phyloP scores from a whole-genome alignment of 2,329 filamentous ascomycete genomes.

The Cladophialophora exuberans region DNA sequence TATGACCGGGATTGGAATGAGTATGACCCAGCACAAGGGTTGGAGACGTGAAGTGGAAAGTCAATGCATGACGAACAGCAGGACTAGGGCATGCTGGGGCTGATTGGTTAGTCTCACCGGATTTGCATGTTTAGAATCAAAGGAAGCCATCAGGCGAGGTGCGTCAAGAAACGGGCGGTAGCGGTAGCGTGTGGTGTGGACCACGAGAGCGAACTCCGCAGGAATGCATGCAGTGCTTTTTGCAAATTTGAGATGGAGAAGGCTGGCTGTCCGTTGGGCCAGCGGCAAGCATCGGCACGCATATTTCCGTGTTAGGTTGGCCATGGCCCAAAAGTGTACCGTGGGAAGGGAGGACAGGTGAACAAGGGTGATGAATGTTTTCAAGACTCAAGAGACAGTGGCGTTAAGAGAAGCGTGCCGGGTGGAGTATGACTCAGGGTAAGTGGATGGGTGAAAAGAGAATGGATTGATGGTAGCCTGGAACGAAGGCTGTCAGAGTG shows the following conservation, averaged over 20 bases:
- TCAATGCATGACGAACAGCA: slow-evolving; percentile 18
- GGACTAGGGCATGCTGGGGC: slow-evolving; percentile 9
- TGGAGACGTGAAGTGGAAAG: slow-evolving; percentile 6
- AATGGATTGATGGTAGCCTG: slow-evolving; percentile 11
- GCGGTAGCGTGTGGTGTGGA: slow-evolving; percentile 20
- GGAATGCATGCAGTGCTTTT: too few relatives aligned
- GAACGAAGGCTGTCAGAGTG: slow-evolving; percentile 10
- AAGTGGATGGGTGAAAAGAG: slow-evolving; percentile 3
- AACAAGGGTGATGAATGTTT: background rate
- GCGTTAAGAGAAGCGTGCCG: background rate
- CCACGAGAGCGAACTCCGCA: slow-evolving; percentile 7
- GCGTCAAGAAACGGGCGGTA: slow-evolving; percentile 22
- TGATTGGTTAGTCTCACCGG: slow-evolving; percentile 11
- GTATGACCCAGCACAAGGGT: slow-evolving; percentile 11
- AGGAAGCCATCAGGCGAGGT: slow-evolving; percentile 27
- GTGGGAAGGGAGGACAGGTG: background rate
- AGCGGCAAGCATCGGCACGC: slow-evolving; percentile 4
- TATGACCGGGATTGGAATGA: slow-evolving; percentile 1
- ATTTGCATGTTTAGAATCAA: slow-evolving; percentile 13
- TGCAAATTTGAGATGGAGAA: background rate
- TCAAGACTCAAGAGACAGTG: background rate
- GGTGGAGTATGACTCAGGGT: background rate
- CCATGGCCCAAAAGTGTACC: background rate
- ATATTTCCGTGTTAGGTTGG: slow-evolving; percentile 1
- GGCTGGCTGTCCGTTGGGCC: background rate